Conservation (phyloP, 208 protist species). For the Balamuthia mandrillaris region DNA sequence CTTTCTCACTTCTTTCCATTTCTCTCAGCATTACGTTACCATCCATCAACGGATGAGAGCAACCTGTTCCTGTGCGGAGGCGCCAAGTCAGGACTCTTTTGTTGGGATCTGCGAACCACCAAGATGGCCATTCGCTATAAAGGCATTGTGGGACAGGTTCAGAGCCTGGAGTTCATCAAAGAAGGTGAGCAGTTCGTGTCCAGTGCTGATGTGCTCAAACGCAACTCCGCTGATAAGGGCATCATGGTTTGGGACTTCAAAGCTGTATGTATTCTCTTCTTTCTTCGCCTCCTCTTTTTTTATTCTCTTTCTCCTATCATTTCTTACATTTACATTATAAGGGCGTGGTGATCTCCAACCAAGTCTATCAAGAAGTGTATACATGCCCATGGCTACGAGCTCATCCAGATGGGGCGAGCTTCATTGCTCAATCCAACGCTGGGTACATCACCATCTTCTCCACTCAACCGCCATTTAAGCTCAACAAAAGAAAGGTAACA, state of each 20-base stretch:
- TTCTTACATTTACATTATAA: background rate
- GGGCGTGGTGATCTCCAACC: constrained; percentile 1
- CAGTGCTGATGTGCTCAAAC: background rate
- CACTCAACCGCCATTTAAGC: background rate
- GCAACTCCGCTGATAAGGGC: background rate
- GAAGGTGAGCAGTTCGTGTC: background rate
- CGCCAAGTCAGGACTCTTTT: background rate
- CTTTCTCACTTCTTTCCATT: no score
- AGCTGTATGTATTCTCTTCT: background rate
- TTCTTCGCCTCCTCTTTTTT: background rate
- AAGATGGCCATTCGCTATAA: constrained; percentile 17
- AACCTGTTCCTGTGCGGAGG: constrained; percentile 10
- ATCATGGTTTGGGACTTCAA: constrained; percentile 36
- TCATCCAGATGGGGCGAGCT: background rate
- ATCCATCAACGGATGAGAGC: background rate
- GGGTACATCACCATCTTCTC: constrained; percentile 31
- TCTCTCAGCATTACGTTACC: background rate
- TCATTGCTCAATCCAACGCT: constrained; percentile 7
- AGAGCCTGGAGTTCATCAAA: background rate
- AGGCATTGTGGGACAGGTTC: background rate
- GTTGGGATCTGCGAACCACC: background rate
- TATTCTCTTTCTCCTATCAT: background rate
- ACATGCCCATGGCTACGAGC: background rate
- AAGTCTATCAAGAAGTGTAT: constrained; percentile 10
- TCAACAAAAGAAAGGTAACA: constrained; percentile 18